These are phyloP conservation scores for Triticum monococcum DNA, from an alignment of 176 grass and related monocot genomes.

Conservation along the genomic window DNA sequence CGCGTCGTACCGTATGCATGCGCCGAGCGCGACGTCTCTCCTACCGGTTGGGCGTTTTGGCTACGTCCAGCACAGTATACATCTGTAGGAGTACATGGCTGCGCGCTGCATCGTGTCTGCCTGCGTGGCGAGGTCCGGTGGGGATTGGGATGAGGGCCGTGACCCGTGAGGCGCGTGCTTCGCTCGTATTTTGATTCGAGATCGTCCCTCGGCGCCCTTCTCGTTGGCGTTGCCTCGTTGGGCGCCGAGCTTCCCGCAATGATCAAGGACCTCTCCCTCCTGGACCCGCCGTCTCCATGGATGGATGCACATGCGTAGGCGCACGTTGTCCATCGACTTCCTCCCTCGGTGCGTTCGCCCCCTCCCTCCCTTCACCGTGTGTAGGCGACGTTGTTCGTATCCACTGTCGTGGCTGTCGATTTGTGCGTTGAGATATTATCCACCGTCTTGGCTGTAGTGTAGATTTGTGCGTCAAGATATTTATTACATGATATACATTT, in stretches of 20 bases:
- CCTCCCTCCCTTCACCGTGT: neutral
- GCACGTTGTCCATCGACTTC: neutral
- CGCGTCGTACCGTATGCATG: neutral
- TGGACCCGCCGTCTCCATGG: neutral
- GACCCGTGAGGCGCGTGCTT: neutral
- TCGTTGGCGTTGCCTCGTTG: neutral
- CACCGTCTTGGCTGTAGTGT: no score
- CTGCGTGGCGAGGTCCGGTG: neutral
- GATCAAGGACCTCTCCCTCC: neutral
- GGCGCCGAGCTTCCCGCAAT: neutral
- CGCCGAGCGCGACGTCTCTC: constrained; percentile 12
- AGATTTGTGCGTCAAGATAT: no score
- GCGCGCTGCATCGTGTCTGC: neutral
- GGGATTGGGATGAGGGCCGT: neutral
- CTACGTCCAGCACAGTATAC: no score
- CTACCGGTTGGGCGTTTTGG: neutral
- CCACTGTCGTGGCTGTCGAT: no score
- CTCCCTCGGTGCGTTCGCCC: neutral
- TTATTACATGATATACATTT: no score
- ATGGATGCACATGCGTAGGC: neutral
- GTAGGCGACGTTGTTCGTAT: no score
- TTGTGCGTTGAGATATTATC: no score
- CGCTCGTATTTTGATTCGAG: neutral
- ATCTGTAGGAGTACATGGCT: no score
- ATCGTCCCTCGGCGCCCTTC: neutral